These are phyloP conservation scores for Sistotremastrum suecicum DNA, from an alignment of 768 basidiomycete species.

Conservation along the genomic window DNA sequence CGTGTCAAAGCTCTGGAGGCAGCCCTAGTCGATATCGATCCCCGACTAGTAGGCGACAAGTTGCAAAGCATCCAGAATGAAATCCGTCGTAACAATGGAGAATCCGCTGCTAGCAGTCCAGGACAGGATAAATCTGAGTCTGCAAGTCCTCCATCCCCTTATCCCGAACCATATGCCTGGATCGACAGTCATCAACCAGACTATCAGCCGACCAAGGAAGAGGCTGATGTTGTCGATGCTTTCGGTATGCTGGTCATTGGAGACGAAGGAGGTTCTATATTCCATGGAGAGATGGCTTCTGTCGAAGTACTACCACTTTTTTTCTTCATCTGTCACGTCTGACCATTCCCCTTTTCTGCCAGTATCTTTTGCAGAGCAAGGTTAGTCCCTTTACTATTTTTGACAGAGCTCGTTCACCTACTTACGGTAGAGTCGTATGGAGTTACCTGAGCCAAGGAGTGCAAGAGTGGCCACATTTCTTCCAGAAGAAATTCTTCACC, in stretches of 20 bases:
- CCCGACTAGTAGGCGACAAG: constrained; percentile 8
- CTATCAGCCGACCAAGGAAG: constrained; percentile 9
- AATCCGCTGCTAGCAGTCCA: background rate
- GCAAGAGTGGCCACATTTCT: no score
- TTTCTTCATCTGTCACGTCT: background rate
- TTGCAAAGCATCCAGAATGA: constrained; percentile 9
- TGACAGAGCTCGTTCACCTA: constrained; percentile 22
- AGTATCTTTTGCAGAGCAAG: constrained; percentile 3
- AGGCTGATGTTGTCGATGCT: constrained; percentile 19
- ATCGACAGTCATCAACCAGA: constrained; percentile 9
- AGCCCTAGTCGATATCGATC: constrained; percentile 20
- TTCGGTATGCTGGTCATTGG: constrained; percentile 38
- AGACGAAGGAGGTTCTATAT: constrained; percentile 31
- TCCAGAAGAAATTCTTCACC: no score
- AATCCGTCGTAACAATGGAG: background rate
- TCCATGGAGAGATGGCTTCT: constrained; percentile 34
- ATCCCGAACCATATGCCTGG: background rate
- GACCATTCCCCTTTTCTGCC: background rate
- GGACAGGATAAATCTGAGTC: background rate
- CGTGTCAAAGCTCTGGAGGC: constrained; percentile 33
- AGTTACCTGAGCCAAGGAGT: constrained; percentile 16
- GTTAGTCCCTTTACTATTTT: constrained; percentile 16
- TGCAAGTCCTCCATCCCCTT: background rate
- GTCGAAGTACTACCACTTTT: constrained; percentile 28
- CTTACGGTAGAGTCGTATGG: constrained; percentile 13